A percentile compares a stretch with the other conserved stretches of the same genome.
phyloP scores from a whole-genome alignment of 441 rosid genomes.

The Syzygium syzygioides region DNA sequence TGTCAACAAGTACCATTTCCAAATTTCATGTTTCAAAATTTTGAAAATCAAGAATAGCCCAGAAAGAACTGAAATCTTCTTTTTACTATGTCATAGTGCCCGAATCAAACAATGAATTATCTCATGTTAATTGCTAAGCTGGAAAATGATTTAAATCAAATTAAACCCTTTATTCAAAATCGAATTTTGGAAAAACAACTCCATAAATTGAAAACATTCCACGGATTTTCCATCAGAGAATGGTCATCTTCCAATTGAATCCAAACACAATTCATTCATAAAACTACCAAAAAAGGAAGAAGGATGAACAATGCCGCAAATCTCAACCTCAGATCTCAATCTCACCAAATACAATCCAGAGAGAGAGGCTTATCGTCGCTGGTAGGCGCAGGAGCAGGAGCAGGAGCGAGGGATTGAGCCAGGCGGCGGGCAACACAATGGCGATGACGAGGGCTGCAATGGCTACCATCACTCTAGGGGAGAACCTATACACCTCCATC shows the following conservation, averaged over 20 bases:
- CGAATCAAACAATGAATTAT: not conserved
- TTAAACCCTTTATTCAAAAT: not conserved
- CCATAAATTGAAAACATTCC: not conserved
- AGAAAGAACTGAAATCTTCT: not conserved
- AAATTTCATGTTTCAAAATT: not conserved
- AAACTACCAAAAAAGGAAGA: not conserved
- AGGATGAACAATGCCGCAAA: not conserved
- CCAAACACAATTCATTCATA: not conserved
- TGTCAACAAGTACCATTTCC: not conserved
- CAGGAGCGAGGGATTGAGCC: slow-evolving; percentile 55
- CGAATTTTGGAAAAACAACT: not conserved
- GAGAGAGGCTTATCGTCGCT: slow-evolving; percentile 44
- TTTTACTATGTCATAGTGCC: not conserved
- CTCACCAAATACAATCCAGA: not conserved
- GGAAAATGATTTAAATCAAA: not conserved
- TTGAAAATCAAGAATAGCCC: not conserved
- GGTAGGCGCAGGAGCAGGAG: slow-evolving; percentile 70
- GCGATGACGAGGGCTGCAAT: slow-evolving; percentile 25
- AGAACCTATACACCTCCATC: slow-evolving; percentile 46
- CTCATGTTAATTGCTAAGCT: not conserved
- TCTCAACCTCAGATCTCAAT: too few species aligned
- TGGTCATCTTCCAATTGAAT: not conserved
- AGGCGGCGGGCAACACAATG: slow-evolving; percentile 40
- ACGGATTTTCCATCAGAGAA: not conserved
- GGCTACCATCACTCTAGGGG: slow-evolving; percentile 21